phyloP scores from a whole-genome alignment of 2,329 filamentous ascomycete species.

The Talaromyces sp. region DNA sequence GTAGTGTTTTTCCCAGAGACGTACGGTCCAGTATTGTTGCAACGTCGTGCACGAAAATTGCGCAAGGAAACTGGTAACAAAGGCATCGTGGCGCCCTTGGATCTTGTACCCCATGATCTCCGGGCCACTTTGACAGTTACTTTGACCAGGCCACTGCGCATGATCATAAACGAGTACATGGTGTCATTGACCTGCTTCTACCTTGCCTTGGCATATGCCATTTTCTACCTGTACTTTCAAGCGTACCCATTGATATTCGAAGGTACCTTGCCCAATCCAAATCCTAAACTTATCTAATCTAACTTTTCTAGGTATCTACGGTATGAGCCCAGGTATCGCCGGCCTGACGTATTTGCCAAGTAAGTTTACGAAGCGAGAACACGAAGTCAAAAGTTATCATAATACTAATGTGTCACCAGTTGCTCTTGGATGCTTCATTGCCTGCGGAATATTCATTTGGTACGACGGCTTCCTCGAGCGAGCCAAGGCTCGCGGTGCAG shows the following conservation, averaged over 20 bases:
- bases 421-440: slow-evolving; percentile 56
- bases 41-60: slow-evolving; percentile 52
- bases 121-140: slow-evolving; percentile 53
- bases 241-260: slow-evolving; percentile 68
- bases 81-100: slow-evolving; percentile 56
- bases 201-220: slow-evolving; percentile 63
- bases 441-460: slow-evolving; percentile 57
- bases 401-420: slow-evolving; percentile 31
- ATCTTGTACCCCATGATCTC: slow-evolving; percentile 53
- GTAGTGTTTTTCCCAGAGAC: slow-evolving; percentile 62
- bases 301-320: slow-evolving; percentile 33
- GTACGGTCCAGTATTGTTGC: slow-evolving; percentile 56
- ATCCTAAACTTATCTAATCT: slow-evolving; percentile 27
- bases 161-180: slow-evolving; percentile 67
- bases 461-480: slow-evolving; percentile 60
- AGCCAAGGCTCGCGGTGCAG: slow-evolving; percentile 45
- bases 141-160: slow-evolving; percentile 64
- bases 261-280: slow-evolving; percentile 10
- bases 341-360: slow-evolving; percentile 32
- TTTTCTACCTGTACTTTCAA: slow-evolving; percentile 70
- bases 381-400: not conserved
- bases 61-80: slow-evolving; percentile 53
- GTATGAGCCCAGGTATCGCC: slow-evolving; percentile 29
- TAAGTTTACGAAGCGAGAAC: slow-evolving; percentile 12
- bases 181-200: slow-evolving; percentile 66